Conservation (phyloP, 495 filamentous ascomycete species). For the Penicillium atrosanguineum region DNA sequence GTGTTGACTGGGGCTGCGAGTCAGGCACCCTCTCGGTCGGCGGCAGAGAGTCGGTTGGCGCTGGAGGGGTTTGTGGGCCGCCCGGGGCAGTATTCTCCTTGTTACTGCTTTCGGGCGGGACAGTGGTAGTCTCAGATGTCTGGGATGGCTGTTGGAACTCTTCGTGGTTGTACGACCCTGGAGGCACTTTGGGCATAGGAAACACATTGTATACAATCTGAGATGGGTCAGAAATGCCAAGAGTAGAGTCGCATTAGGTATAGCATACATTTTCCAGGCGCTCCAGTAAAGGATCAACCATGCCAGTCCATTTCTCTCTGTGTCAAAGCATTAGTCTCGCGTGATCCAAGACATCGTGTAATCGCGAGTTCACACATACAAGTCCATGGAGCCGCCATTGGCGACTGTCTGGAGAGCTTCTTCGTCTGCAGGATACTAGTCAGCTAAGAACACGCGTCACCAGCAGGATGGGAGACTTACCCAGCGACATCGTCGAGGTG, state of each 20-base stretch:
- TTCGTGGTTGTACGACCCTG: conserved; percentile 27
- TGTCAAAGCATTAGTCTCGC: conserved; percentile 26
- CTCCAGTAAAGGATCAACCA: conserved; percentile 49
- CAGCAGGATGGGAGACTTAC: conserved; percentile 19
- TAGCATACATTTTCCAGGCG: conserved; percentile 52
- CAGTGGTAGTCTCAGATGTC: conserved; percentile 31
- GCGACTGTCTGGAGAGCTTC: conserved; percentile 61
- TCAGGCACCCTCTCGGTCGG: conserved; percentile 47
- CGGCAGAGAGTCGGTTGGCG: conserved; percentile 26
- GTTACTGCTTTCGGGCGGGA: conserved; percentile 39
- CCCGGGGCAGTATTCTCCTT: conserved; percentile 52
- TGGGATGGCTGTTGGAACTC: conserved; percentile 29
- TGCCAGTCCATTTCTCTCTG: conserved; percentile 54
- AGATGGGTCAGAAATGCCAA: conserved; percentile 7
- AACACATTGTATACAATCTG: conserved; percentile 56
- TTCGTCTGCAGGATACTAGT: conserved; percentile 44
- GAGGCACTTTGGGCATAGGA: conserved; percentile 42
- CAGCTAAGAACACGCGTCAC: background rate
- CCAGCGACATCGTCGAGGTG: conserved; percentile 37
- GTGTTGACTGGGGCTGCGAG: conserved; percentile 43
- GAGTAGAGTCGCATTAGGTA: background rate
- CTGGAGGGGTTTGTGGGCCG: conserved; percentile 27
- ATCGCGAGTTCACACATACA: conserved; percentile 47
- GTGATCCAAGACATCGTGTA: conserved; percentile 3
- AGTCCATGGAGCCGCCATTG: conserved; percentile 64